phyloP scores from a whole-genome alignment of 2,329 filamentous ascomycete genomes.

The Stagonosporopsis chrysanthemi region DNA sequence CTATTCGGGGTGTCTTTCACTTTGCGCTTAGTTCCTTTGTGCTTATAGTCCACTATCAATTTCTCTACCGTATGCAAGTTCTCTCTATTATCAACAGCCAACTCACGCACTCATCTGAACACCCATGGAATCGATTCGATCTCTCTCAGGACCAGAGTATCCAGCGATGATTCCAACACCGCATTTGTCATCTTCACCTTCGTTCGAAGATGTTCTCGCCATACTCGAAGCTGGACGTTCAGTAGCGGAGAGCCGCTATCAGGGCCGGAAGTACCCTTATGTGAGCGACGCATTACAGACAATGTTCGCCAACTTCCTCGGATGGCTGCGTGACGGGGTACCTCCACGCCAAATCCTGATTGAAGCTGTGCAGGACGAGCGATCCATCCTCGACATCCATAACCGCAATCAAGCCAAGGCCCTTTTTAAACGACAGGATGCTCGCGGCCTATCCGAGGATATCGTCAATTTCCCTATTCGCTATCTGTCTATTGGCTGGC shows the following conservation, averaged over 20 bases:
- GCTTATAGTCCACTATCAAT: neutral
- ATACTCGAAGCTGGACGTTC: neutral
- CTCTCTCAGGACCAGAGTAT: neutral
- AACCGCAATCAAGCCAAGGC: constrained; percentile 1
- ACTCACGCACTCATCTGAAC: neutral
- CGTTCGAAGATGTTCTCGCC: neutral
- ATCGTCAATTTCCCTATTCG: constrained; percentile 5
- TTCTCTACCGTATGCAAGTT: too few relatives aligned
- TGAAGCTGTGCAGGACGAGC: constrained; percentile 11
- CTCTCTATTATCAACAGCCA: neutral
- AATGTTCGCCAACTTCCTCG: neutral
- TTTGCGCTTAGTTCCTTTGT: neutral
- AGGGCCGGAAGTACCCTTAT: neutral
- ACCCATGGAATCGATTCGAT: neutral
- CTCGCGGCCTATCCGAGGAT: neutral
- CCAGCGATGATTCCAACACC: neutral
- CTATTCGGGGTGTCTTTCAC: neutral
- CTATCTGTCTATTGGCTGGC: neutral
- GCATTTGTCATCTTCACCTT: neutral
- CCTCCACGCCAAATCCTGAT: neutral
- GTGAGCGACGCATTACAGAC: neutral
- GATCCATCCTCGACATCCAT: neutral
- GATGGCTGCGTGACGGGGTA: neutral
- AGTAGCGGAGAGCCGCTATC: neutral
- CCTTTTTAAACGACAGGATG: neutral